Conservation (phyloP, 1,139 yeast genomes). For the Schwanniomyces etchellsii region DNA sequence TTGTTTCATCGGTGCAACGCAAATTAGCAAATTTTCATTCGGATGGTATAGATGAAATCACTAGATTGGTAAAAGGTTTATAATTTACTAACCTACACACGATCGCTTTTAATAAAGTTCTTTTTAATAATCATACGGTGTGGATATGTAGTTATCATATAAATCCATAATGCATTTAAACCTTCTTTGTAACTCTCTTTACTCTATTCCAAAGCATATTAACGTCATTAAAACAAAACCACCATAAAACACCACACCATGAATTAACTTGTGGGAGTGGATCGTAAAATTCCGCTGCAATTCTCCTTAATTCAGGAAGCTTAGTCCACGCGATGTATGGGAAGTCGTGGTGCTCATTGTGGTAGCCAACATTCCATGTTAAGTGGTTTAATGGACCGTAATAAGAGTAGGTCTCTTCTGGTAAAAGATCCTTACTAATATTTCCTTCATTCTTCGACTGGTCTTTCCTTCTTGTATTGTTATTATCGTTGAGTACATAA, state of each 20-base stretch:
- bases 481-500: constrained; percentile 63
- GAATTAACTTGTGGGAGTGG: constrained; percentile 73
- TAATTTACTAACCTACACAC: constrained; percentile 11
- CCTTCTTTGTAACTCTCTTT: constrained; percentile 25
- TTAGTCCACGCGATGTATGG: constrained; percentile 91
- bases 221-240: constrained; percentile 63
- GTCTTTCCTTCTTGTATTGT: constrained; percentile 26
- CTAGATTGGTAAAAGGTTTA: constrained; percentile 54
- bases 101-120: not conserved
- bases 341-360: constrained; percentile 93
- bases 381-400: constrained; percentile 73
- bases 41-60: constrained; percentile 49
- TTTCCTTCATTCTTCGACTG: constrained; percentile 15
- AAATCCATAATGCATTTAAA: not conserved
- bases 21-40: constrained; percentile 42
- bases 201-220: constrained; percentile 79
- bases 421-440: constrained; percentile 33
- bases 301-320: constrained; percentile 55
- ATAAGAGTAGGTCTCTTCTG: constrained; percentile 82
- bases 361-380: constrained; percentile 93
- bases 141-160: constrained; percentile 2
- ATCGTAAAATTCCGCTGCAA: constrained; percentile 78
- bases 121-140: constrained; percentile 1
- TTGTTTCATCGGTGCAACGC: constrained; percentile 50
- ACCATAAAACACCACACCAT: constrained; percentile 74